Evolutionary conservation across 768 basidiomycete genomes (phyloP).

Genomic region (Hydnum rufescens): DNA sequence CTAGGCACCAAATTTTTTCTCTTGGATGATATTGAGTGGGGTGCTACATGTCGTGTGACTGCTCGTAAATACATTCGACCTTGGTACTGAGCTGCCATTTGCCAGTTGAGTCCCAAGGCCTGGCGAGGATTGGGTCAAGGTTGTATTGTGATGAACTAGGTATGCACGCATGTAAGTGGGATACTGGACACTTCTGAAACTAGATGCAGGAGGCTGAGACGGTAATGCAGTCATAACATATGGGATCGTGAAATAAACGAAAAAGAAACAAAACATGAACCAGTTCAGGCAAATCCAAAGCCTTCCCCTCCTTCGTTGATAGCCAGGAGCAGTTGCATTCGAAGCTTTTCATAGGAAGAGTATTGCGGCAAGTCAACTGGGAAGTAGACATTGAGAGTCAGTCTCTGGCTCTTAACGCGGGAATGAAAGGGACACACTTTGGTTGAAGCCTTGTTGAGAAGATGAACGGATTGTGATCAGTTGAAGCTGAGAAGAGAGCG

Average conservation of each 20-base stretch:
- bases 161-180: not conserved
- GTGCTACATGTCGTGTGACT: too few species aligned
- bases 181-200: not conserved
- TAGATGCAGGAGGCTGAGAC: not conserved
- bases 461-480: not conserved
- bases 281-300: slow-evolving; percentile 55
- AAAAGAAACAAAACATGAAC: not conserved
- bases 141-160: not conserved
- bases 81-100: too few species aligned
- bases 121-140: not conserved
- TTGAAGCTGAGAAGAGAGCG: not conserved
- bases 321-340: slow-evolving; percentile 73
- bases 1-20: too few species aligned
- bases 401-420: not conserved
- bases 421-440: slow-evolving; percentile 23
- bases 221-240: too few species aligned
- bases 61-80: too few species aligned
- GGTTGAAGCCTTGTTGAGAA: slow-evolving; percentile 55
- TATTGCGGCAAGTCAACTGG: slow-evolving; percentile 75
- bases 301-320: slow-evolving; percentile 94
- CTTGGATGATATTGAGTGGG: too few species aligned
- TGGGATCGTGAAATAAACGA: not conserved
- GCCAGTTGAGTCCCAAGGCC: too few species aligned
- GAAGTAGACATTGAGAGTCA: too few species aligned
- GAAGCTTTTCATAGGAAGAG: slow-evolving; percentile 88